Base-by-base conservation (phyloP, 345 rosid species). In the rapeseed (Brassica napus) region DNA sequence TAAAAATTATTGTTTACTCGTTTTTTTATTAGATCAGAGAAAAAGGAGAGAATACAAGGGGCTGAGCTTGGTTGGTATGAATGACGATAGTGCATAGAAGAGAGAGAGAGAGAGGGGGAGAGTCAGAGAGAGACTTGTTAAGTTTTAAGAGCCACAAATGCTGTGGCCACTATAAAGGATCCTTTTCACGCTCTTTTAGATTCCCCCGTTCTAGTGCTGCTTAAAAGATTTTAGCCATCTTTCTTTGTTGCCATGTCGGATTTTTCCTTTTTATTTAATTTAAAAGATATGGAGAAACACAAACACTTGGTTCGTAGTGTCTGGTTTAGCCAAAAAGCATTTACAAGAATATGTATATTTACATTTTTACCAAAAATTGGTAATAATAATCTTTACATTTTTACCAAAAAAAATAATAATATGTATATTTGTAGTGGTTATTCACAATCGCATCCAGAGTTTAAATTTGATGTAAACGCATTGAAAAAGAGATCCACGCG, bases 131-230 rank as follows among this genome's bases (percentile, higher is more conserved):
- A 70, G 69, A 58, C 44, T 1, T 59, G 62, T 12, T 14, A 68
- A 21, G 28, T 39, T 16, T 1, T 8, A 69, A 73, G 78, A 79
- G 74, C 78, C 82, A 79, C 82, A 79, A 72, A 73, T 39, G 44
- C 8, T 39, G 64, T 73, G 68, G 69, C 16, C 44, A 78, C 57
- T 65, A 26, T 78, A 21, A 30, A 63, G 35, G 18, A 71, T 77
- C 66, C 55, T 79, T 79, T 68, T 42, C 82, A 79, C 78, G 64
- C 78, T 79, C 82, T 79, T 79, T 79, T 68, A 67, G 78, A 79
- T 79, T 79, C 82, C 78, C 69, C 14, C 1, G 66, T 73, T 14
- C 67, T 60, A 39, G 14, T 67, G 73, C 69, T 55, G 52, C 26
- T 65, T 47, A 35, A 72, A 78, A 79, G 69, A 79, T 73, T 73